Conservation (phyloP, 805 yeast genomes). For the Spathaspora hagerdaliae region DNA sequence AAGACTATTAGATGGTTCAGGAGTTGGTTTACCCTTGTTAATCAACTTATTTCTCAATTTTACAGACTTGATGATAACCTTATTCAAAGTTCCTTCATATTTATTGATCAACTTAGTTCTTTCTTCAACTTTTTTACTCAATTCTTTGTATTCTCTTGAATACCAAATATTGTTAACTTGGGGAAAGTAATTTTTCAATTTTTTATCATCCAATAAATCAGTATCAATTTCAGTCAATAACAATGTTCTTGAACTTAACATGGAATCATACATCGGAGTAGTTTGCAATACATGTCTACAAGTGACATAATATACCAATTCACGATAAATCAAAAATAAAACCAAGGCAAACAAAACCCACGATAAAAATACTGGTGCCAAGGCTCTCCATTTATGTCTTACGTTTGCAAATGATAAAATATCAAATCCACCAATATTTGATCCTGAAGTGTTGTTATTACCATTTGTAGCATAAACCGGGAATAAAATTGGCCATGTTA, state of each 20-base stretch:
- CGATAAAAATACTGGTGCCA: conserved; percentile 72
- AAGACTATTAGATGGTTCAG: conserved; percentile 54
- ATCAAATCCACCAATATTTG: conserved; percentile 51
- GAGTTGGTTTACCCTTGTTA: conserved; percentile 54
- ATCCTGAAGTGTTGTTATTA: conserved; percentile 21
- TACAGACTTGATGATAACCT: conserved; percentile 56
- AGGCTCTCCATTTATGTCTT: conserved; percentile 56
- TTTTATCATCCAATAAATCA: conserved; percentile 42
- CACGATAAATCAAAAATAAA: conserved; percentile 66
- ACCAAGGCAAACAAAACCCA: conserved; percentile 71
- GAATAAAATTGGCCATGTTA: conserved; percentile 65
- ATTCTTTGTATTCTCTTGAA: conserved; percentile 58
- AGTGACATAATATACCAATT: conserved; percentile 64
- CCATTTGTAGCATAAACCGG: conserved; percentile 77
- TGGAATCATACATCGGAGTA: conserved; percentile 67
- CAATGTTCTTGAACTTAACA: conserved; percentile 67
- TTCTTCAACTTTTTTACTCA: conserved; percentile 55
- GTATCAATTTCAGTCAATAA: conserved; percentile 66
- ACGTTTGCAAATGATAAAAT: conserved; percentile 62
- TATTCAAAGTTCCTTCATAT: conserved; percentile 64
- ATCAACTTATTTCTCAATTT: conserved; percentile 50
- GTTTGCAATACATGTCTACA: conserved; percentile 73
- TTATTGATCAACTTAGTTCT: conserved; percentile 57
- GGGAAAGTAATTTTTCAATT: conserved; percentile 59
- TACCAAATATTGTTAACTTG: conserved; percentile 55